Percentiles rank a stretch among this genome's conserved stretches.
These are phyloP conservation scores for Pilobolus umbonatus DNA, from an alignment of 192 early-diverging fungal genomes.

Conservation along the genomic window DNA sequence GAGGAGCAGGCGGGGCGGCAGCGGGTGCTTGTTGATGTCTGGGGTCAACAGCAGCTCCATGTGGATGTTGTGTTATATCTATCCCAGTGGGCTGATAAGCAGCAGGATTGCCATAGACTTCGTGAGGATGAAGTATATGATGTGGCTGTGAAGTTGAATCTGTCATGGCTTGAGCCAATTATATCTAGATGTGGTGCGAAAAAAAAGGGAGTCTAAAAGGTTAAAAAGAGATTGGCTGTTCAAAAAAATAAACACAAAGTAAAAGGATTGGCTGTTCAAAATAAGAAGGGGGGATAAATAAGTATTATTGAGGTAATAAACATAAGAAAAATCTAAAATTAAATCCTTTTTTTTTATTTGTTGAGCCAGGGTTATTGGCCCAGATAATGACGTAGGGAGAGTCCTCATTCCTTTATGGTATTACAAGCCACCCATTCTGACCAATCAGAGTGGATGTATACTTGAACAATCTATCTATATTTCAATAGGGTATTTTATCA, in stretches of 20 bases:
- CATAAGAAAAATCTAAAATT: too few relatives aligned
- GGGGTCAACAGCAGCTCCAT: background rate
- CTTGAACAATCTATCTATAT: too few relatives aligned
- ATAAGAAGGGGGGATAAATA: too few relatives aligned
- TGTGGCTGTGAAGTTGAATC: constrained; percentile 21
- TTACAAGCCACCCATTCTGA: too few relatives aligned
- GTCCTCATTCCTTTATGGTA: too few relatives aligned
- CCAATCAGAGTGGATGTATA: too few relatives aligned
- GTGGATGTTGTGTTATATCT: background rate
- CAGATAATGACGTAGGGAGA: too few relatives aligned
- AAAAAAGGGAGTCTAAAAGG: constrained; percentile 9
- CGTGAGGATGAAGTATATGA: constrained; percentile 13
- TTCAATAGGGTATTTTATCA: too few relatives aligned
- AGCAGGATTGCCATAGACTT: background rate
- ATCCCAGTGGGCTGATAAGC: background rate
- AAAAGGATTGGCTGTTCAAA: constrained; percentile 22
- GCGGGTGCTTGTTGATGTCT: constrained; percentile 10
- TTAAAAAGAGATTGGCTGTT: constrained; percentile 18
- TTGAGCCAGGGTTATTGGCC: too few relatives aligned
- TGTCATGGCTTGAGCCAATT: constrained; percentile 18
- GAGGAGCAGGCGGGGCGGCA: constrained; percentile 14
- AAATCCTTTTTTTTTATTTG: too few relatives aligned
- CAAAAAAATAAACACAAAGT: constrained; percentile 17
- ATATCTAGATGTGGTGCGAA: constrained; percentile 14
- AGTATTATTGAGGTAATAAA: too few relatives aligned